Evolutionary conservation across 2,329 filamentous ascomycete species (phyloP).

Genomic region (Pyrenophora seminiperda): DNA sequence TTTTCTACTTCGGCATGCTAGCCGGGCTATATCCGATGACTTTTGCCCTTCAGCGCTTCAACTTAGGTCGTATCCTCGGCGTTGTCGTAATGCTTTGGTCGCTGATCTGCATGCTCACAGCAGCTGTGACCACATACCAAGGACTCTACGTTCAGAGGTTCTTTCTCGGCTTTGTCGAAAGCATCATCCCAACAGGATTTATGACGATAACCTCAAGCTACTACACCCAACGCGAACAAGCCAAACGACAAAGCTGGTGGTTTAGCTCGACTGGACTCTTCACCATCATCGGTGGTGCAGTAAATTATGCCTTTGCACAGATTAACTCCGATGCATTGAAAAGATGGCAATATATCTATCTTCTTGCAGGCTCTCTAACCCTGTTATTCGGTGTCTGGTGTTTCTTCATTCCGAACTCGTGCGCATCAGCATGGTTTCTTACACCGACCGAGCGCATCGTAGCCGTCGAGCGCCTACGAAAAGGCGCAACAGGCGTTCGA

Average conservation of each 20-base stretch:
- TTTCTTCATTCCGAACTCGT: conserved; percentile 69
- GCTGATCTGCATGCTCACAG: conserved; percentile 69
- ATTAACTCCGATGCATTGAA: conserved; percentile 47
- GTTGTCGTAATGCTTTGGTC: conserved; percentile 69
- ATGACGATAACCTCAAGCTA: conserved; percentile 57
- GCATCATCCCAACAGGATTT: conserved; percentile 62
- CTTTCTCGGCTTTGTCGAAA: conserved; percentile 62
- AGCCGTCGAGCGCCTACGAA: conserved; percentile 52
- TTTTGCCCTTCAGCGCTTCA: conserved; percentile 70
- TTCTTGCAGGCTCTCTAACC: conserved; percentile 64
- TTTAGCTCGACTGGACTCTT: conserved; percentile 61
- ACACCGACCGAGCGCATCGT: conserved; percentile 65
- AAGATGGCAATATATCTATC: conserved; percentile 70
- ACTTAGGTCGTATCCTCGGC: conserved; percentile 68
- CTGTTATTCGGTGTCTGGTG: conserved; percentile 68
- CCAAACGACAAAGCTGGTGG: conserved; percentile 67
- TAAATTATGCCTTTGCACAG: conserved; percentile 48
- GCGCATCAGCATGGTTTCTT: conserved; percentile 72
- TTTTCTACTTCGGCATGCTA: conserved; percentile 83
- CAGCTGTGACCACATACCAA: conserved; percentile 65
- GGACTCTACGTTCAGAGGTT: conserved; percentile 65
- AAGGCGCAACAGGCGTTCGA: conserved; percentile 58
- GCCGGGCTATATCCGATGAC: conserved; percentile 75
- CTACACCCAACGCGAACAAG: conserved; percentile 51
- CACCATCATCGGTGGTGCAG: conserved; percentile 39